Percentiles rank a stretch among this genome's conserved stretches.
Evolutionary conservation across 345 rosid genomes (phyloP).

Genomic region (Eucalyptus pumila): DNA sequence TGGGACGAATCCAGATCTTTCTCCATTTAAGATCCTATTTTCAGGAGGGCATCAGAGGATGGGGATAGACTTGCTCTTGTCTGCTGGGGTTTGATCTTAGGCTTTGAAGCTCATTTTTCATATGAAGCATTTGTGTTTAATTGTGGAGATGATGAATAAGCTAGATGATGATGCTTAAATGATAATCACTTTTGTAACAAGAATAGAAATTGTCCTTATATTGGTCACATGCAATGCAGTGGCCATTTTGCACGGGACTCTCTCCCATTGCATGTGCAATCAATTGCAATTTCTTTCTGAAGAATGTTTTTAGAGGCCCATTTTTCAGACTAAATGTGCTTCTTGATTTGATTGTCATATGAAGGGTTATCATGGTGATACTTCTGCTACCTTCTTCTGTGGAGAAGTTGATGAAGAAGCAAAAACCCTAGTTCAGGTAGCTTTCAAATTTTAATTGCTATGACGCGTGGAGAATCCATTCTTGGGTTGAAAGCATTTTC

Average conservation of each 20-base stretch:
- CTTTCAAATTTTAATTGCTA: background rate
- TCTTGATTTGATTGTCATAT: background rate
- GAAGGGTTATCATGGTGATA: conserved; percentile 96
- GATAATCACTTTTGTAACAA: background rate
- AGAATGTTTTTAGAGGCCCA: background rate
- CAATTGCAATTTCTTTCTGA: background rate
- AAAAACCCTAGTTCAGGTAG: conserved; percentile 69
- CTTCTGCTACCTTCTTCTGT: conserved; percentile 90
- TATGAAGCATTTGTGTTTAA: background rate
- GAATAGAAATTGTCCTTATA: background rate
- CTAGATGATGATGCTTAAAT: background rate
- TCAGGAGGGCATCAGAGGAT: background rate
- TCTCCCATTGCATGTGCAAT: background rate
- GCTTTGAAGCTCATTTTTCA: background rate
- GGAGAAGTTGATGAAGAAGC: conserved; percentile 79
- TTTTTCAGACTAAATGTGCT: background rate
- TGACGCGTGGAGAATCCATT: background rate
- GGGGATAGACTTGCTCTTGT: background rate
- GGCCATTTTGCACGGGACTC: background rate
- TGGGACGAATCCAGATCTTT: background rate
- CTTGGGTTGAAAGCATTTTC: background rate
- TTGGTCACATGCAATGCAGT: background rate
- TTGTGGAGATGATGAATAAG: background rate
- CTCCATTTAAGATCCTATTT: background rate
- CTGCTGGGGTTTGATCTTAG: background rate